phyloP scores from a whole-genome alignment of 148 eudicot genomes.

The Mesembryanthemum crystallinum region DNA sequence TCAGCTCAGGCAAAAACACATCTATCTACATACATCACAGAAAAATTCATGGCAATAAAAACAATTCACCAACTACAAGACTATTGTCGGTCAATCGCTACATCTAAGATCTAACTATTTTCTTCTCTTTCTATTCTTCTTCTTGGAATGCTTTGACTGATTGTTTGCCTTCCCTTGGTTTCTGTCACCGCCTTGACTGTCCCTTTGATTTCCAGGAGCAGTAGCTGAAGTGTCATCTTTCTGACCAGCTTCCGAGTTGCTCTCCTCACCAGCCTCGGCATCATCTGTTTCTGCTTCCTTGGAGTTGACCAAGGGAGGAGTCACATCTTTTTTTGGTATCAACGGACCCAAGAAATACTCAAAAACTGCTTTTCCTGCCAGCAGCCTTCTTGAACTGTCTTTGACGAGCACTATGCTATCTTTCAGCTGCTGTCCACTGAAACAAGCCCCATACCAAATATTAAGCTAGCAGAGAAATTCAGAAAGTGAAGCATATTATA shows the following conservation, averaged over 20 bases:
- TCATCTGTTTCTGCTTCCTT: not conserved
- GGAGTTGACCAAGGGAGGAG: not conserved
- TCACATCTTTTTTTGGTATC: not conserved
- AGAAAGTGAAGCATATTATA: not conserved
- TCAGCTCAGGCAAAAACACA: not conserved
- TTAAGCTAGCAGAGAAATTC: not conserved
- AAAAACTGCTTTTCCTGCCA: constrained; percentile 13
- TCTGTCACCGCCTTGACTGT: not conserved
- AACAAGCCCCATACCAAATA: not conserved
- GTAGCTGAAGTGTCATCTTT: constrained; percentile 11
- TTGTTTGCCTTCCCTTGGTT: constrained; percentile 19
- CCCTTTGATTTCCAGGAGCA: constrained; percentile 7
- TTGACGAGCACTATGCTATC: constrained; percentile 21
- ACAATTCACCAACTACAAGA: no score
- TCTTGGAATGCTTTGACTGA: not conserved
- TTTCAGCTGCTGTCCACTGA: constrained; percentile 27
- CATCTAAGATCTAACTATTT: not conserved
- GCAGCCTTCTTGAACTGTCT: constrained; percentile 21
- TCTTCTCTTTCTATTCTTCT: constrained; percentile 4
- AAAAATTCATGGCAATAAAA: no score
- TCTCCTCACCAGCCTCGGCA: constrained; percentile 14
- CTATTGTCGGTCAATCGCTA: no score
- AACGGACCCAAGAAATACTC: constrained; percentile 27
- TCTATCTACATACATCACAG: no score
- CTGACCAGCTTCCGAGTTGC: constrained; percentile 10